These are phyloP conservation scores for Barnettozyma wickerhamii DNA, from an alignment of 805 yeast genomes.

Conservation along the genomic window DNA sequence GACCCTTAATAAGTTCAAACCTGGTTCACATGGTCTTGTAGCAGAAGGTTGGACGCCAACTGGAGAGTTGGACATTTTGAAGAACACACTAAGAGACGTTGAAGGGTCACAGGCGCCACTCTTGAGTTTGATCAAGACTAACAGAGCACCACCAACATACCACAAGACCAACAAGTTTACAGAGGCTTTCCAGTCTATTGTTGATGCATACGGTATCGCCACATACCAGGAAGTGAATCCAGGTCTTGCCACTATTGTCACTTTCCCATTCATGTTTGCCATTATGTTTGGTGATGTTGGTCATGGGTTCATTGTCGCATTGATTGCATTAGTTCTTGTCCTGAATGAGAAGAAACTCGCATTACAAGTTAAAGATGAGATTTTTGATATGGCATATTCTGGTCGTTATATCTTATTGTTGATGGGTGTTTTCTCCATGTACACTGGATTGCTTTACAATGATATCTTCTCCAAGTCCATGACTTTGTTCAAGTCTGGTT, in stretches of 20 bases:
- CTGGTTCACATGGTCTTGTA: slow-evolving; percentile 77
- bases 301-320: slow-evolving; percentile 80
- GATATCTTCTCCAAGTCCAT: slow-evolving; percentile 90
- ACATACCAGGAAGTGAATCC: slow-evolving; percentile 94
- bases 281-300: slow-evolving; percentile 99
- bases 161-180: slow-evolving; percentile 95
- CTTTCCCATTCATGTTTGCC: slow-evolving; percentile 98
- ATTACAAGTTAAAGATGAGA: slow-evolving; percentile 77
- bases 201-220: slow-evolving; percentile 94
- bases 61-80: slow-evolving; percentile 64
- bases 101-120: slow-evolving; percentile 35
- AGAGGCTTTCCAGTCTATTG: slow-evolving; percentile 85
- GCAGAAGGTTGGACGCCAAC: slow-evolving; percentile 98
- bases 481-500: slow-evolving; percentile 82
- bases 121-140: slow-evolving; percentile 59
- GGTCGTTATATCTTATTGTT: slow-evolving; percentile 88
- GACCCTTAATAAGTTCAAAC: slow-evolving; percentile 77
- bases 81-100: slow-evolving; percentile 56
- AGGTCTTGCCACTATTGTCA: slow-evolving; percentile 88
- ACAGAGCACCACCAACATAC: slow-evolving; percentile 88
- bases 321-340: slow-evolving; percentile 70
- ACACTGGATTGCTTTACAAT: slow-evolving; percentile 91
- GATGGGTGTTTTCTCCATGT: slow-evolving; percentile 95
- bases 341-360: slow-evolving; percentile 68
- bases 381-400: slow-evolving; percentile 91